These are phyloP conservation scores for Rhazya stricta DNA, from an alignment of 257 asterid genomes.

Conservation along the genomic window DNA sequence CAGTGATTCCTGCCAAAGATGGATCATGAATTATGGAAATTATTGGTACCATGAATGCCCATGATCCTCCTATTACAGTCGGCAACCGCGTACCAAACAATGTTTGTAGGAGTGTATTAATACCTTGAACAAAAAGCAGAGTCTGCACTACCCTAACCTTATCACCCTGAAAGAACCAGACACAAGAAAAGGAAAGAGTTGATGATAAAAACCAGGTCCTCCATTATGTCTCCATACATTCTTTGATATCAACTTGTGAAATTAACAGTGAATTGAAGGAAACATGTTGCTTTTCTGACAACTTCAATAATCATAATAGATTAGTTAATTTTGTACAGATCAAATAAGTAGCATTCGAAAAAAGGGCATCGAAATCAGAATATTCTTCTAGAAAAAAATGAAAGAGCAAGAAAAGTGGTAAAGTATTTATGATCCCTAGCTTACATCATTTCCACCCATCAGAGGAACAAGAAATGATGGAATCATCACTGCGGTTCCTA, in stretches of 20 bases:
- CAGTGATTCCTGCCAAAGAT: constrained; percentile 57
- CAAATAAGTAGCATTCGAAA: not conserved
- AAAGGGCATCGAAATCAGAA: not conserved
- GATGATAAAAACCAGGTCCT: not conserved
- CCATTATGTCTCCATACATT: no score
- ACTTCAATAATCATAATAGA: not conserved
- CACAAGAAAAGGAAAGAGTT: not conserved
- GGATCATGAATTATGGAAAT: constrained; percentile 87
- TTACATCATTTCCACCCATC: constrained; percentile 93
- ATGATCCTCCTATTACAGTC: constrained; percentile 89
- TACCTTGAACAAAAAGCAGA: constrained; percentile 79
- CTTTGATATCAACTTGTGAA: not conserved
- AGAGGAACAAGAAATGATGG: constrained; percentile 90
- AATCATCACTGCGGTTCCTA: constrained; percentile 96
- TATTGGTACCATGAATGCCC: constrained; percentile 94
- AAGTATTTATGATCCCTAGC: constrained; percentile 12
- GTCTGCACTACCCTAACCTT: constrained; percentile 93
- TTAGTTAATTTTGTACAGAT: not conserved
- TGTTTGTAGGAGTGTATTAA: constrained; percentile 82
- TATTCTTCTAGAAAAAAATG: not conserved
- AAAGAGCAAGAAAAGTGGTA: not conserved
- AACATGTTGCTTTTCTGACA: not conserved
- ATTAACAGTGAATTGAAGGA: not conserved
- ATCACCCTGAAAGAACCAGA: constrained; percentile 51
- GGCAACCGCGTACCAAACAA: constrained; percentile 92